These are phyloP conservation scores for Claviceps quebecensis DNA, from an alignment of 2,329 filamentous ascomycete genomes.

Conservation along the genomic window DNA sequence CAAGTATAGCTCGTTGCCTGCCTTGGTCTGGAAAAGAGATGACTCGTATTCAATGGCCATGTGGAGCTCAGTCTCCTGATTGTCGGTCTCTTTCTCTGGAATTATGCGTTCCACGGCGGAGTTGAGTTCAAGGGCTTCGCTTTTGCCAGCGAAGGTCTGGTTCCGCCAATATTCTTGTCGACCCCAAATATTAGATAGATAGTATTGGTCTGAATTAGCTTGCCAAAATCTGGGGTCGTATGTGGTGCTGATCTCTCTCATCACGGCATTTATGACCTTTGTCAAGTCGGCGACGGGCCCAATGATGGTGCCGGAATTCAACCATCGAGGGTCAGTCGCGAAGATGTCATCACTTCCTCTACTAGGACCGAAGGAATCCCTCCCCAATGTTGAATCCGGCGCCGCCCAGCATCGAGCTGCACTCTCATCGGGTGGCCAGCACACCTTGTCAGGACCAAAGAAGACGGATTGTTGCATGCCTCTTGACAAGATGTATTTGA, in stretches of 20 bases:
- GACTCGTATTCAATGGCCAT: conserved; percentile 27
- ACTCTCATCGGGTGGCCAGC: conserved; percentile 23
- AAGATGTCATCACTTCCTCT: conserved; percentile 18
- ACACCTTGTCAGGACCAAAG: conserved; percentile 31
- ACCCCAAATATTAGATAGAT: conserved; percentile 28
- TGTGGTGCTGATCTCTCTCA: conserved; percentile 19
- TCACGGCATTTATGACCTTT: conserved; percentile 13
- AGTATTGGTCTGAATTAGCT: conserved; percentile 31
- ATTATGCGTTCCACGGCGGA: conserved; percentile 10
- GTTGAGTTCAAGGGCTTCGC: conserved; percentile 7
- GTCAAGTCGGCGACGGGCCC: conserved; percentile 21
- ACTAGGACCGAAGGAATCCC: conserved; percentile 21
- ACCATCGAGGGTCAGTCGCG: conserved; percentile 23
- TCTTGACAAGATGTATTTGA: conserved; percentile 15
- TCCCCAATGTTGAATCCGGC: conserved; percentile 20
- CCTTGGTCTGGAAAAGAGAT: conserved; percentile 24
- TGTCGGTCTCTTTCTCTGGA: conserved; percentile 9
- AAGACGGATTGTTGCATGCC: conserved; percentile 26
- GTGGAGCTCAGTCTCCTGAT: conserved; percentile 19
- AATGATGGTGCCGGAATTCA: conserved; percentile 33
- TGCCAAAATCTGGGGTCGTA: conserved; percentile 19
- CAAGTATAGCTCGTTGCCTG: conserved; percentile 21
- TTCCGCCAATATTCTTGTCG: conserved; percentile 27
- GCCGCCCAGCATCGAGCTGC: conserved; percentile 27
- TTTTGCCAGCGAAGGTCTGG: conserved; percentile 12